Conservation (phyloP, 2,329 filamentous ascomycete species). For the Magnaporthiopsis rhizophila region DNA sequence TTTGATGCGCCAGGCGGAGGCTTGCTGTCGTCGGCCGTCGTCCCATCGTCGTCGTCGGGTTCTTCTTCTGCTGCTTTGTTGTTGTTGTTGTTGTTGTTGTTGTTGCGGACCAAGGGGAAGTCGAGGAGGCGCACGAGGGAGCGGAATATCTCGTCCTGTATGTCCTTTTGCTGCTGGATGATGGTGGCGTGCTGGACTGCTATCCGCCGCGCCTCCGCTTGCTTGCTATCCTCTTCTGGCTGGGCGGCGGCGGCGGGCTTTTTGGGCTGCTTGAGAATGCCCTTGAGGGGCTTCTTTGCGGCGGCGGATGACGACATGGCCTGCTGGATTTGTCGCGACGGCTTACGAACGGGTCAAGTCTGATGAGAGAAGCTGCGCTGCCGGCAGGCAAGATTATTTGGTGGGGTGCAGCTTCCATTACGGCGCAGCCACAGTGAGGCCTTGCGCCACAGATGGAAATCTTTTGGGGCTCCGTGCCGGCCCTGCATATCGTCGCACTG, state of each 20-base stretch:
- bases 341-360: no score
- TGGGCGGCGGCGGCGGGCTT: conserved; percentile 30
- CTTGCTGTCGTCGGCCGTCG: background rate
- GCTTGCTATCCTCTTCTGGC: conserved; percentile 27
- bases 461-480: background rate
- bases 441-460: background rate
- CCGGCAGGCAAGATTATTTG: background rate
- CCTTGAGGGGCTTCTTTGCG: conserved; percentile 33
- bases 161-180: conserved; percentile 73
- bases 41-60: background rate
- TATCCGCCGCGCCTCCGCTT: conserved; percentile 43
- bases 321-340: background rate
- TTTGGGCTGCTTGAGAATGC: conserved; percentile 54
- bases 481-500: background rate
- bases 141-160: conserved; percentile 66
- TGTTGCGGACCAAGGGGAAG: conserved; percentile 32
- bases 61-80: background rate
- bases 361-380: background rate
- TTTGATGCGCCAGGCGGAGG: conserved; percentile 30
- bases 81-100: background rate
- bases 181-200: conserved; percentile 76
- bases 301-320: conserved; percentile 32
- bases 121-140: conserved; percentile 64
- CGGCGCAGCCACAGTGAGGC: background rate
- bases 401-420: background rate